Conservation (phyloP, 2,329 filamentous ascomycete species). For the Diaporthe citriasiana region DNA sequence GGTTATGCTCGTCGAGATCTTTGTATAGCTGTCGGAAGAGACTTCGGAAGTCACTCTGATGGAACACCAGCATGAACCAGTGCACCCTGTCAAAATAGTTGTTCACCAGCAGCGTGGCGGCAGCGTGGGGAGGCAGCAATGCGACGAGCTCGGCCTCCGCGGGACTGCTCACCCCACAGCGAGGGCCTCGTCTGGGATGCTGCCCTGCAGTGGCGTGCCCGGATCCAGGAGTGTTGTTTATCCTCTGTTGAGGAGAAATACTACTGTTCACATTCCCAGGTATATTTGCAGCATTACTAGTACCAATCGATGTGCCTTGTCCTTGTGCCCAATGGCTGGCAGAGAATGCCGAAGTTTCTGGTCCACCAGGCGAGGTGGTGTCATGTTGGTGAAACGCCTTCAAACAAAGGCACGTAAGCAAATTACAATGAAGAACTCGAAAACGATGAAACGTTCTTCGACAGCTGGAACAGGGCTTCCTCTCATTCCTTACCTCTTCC, state of each 20-base stretch:
- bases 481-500: conserved; percentile 3
- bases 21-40: not conserved
- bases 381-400: conserved; percentile 9
- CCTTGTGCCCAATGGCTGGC: not conserved
- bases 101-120: not conserved
- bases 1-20: not conserved
- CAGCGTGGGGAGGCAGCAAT: not conserved
- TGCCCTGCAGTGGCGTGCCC: not conserved
- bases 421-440: no score
- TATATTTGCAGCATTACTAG: not conserved
- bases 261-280: fast-evolving
- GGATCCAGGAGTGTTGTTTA: no score
- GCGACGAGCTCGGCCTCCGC: not conserved
- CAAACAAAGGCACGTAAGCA: not conserved
- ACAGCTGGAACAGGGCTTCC: no score
- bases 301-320: no score
- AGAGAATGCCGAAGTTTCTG: not conserved
- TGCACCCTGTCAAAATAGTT: conserved; percentile 13
- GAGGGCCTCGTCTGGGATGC: not conserved
- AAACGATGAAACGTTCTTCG: no score
- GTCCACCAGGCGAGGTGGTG: conserved; percentile 2
- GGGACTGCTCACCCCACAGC: not conserved
- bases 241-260: not conserved
- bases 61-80: conserved; percentile 11
- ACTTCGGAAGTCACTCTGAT: conserved; percentile 3